phyloP scores from a whole-genome alignment of 768 basidiomycete species.

The Myochromella boudieri region DNA sequence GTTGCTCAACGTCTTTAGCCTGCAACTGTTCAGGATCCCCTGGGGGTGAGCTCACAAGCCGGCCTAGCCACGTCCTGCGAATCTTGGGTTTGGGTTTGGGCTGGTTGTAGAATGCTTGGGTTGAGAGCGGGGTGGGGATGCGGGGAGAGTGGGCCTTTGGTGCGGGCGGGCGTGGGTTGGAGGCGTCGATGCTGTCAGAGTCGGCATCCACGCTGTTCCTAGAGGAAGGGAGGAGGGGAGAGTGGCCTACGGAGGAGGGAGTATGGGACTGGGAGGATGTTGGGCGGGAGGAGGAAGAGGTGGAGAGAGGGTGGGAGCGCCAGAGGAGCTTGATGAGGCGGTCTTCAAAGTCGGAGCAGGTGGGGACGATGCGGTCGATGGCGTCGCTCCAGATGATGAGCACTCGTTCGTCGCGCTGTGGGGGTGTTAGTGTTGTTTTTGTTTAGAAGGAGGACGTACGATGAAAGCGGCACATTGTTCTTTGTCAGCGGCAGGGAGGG shows the following conservation, averaged over 20 bases:
- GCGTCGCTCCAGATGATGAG: constrained; percentile 85
- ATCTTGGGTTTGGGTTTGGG: too few species aligned
- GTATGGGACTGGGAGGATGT: constrained; percentile 15
- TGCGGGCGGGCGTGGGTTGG: not conserved
- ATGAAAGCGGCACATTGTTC: constrained; percentile 89
- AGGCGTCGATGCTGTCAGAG: constrained; percentile 27
- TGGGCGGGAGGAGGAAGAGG: constrained; percentile 27
- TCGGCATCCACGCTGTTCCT: constrained; percentile 16
- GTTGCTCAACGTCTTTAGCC: too few species aligned
- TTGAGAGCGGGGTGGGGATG: not conserved
- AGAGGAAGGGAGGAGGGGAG: constrained; percentile 15
- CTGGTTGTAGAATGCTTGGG: too few species aligned
- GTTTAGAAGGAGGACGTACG: constrained; percentile 38
- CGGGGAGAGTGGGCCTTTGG: not conserved
- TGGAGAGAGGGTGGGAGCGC: constrained; percentile 38
- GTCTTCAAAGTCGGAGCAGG: constrained; percentile 72
- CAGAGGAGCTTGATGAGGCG: constrained; percentile 82
- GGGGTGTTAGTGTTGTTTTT: not conserved
- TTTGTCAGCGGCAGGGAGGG: constrained; percentile 78
- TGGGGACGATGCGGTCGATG: constrained; percentile 74
- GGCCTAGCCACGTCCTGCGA: too few species aligned
- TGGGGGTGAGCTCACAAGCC: too few species aligned
- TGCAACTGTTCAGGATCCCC: too few species aligned
- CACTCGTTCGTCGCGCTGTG: constrained; percentile 79
- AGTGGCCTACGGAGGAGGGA: constrained; percentile 27